Percentiles rank a stretch among this genome's conserved stretches.
phyloP scores from a whole-genome alignment of 306 rosid species.

The Delonix regia region DNA sequence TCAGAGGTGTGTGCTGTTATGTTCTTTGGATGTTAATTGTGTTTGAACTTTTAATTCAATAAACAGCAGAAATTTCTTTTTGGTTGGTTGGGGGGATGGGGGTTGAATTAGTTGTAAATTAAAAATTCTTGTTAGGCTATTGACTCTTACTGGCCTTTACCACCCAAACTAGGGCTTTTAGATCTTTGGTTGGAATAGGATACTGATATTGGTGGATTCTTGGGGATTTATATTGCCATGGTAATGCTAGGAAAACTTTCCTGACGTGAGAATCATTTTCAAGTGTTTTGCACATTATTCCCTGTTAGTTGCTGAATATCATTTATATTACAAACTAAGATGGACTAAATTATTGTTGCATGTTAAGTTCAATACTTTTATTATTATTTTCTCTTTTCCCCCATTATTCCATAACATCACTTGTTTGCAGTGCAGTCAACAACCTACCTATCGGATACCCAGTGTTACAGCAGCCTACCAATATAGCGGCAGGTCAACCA shows the following conservation, averaged over 20 bases:
- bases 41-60: too few relatives aligned
- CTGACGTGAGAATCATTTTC: not conserved
- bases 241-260: not conserved
- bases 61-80: too few relatives aligned
- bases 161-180: not conserved
- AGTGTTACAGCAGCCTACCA: conserved; percentile 73
- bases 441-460: conserved; percentile 88
- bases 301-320: not conserved
- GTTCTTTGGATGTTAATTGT: too few relatives aligned
- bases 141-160: not conserved
- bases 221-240: not conserved
- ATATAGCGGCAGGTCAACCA: conserved; percentile 73
- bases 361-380: conserved; percentile 25
- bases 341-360: not conserved
- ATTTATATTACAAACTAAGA: not conserved
- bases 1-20: too few relatives aligned
- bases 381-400: conserved; percentile 21
- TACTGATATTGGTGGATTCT: conserved; percentile 16
- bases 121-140: not conserved
- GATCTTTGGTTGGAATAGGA: not conserved
- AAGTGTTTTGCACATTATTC: conserved; percentile 9
- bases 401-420: conserved; percentile 54
- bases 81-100: too few relatives aligned
- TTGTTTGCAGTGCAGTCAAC: conserved; percentile 87
- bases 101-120: not conserved